These are phyloP conservation scores for Lasiosphaeriaceae sp. DNA, from an alignment of 495 filamentous ascomycete species.

Conservation along the genomic window DNA sequence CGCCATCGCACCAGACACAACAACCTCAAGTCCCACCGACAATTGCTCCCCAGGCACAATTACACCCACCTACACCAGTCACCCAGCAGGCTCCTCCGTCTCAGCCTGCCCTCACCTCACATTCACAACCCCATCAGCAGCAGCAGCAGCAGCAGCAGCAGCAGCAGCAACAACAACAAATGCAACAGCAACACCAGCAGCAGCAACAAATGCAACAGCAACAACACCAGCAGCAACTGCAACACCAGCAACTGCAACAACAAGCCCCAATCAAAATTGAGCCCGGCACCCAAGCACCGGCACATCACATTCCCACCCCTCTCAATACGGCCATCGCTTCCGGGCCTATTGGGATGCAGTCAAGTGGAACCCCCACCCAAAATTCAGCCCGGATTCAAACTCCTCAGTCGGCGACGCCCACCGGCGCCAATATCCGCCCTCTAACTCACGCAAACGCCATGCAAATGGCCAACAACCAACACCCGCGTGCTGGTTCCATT, in stretches of 20 bases:
- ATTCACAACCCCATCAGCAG: slow-evolving; percentile 12
- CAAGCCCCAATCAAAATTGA: slow-evolving; percentile 36
- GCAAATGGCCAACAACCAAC: slow-evolving; percentile 41
- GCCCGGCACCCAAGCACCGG: slow-evolving; percentile 27
- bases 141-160: slow-evolving; percentile 17
- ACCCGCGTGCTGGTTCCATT: slow-evolving; percentile 18
- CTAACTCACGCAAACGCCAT: slow-evolving; percentile 47
- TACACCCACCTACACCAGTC: not conserved
- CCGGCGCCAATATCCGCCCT: slow-evolving; percentile 35
- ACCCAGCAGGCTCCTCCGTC: not conserved
- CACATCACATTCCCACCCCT: slow-evolving; percentile 29
- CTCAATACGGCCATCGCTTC: slow-evolving; percentile 45
- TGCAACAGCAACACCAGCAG: slow-evolving; percentile 15
- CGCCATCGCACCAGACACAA: slow-evolving; percentile 18
- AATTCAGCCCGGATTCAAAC: slow-evolving; percentile 42
- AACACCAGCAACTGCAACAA: slow-evolving; percentile 22
- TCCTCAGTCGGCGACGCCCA: slow-evolving; percentile 44
- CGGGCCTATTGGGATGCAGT: slow-evolving; percentile 32
- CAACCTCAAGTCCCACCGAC: not conserved
- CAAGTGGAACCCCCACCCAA: slow-evolving; percentile 43
- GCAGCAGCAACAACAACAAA: not conserved
- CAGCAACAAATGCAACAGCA: slow-evolving; percentile 22
- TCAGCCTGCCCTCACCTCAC: slow-evolving; percentile 6
- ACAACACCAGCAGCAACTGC: slow-evolving; percentile 23
- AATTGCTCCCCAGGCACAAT: not conserved